Conservation (phyloP, 371 early-diverging fungal genomes). For the Mucor saturninus region DNA sequence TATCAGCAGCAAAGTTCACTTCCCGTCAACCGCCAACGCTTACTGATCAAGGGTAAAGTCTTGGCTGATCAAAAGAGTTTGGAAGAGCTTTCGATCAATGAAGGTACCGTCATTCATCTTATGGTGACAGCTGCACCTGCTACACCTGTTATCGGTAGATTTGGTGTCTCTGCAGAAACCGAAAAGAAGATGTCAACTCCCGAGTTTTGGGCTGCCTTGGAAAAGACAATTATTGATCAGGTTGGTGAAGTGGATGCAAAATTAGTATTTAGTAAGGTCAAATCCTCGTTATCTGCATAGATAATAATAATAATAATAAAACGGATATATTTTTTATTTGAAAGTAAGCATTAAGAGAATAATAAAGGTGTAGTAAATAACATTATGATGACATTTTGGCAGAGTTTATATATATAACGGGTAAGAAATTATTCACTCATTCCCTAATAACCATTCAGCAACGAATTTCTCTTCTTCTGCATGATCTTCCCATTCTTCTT, state of each 20-base stretch:
- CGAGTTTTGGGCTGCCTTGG: slow-evolving; percentile 42
- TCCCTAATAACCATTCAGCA: slow-evolving; percentile 24
- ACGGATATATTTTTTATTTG: neutral
- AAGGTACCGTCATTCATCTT: slow-evolving; percentile 55
- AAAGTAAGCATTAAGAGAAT: neutral
- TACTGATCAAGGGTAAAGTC: slow-evolving; percentile 69
- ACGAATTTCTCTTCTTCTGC: slow-evolving; percentile 17
- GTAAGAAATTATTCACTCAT: neutral
- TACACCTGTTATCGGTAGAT: slow-evolving; percentile 25
- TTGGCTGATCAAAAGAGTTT: slow-evolving; percentile 60
- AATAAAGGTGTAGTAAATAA: neutral
- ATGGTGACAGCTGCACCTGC: slow-evolving; percentile 56
- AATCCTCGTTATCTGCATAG: slow-evolving; percentile 18
- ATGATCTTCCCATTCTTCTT: slow-evolving; percentile 15
- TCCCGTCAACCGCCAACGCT: slow-evolving; percentile 53
- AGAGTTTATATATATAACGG: neutral
- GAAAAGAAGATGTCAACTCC: slow-evolving; percentile 36
- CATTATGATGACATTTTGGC: neutral
- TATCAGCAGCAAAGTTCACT: slow-evolving; percentile 43
- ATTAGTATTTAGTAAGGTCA: slow-evolving; percentile 27
- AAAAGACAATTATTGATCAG: slow-evolving; percentile 33
- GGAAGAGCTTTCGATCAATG: slow-evolving; percentile 49
- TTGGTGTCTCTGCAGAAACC: slow-evolving; percentile 34
- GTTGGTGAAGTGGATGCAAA: slow-evolving; percentile 28
- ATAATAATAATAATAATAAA: neutral